Evolutionary conservation across 179 eudicot genomes (phyloP).

Genomic region (Spergularia azorica): DNA sequence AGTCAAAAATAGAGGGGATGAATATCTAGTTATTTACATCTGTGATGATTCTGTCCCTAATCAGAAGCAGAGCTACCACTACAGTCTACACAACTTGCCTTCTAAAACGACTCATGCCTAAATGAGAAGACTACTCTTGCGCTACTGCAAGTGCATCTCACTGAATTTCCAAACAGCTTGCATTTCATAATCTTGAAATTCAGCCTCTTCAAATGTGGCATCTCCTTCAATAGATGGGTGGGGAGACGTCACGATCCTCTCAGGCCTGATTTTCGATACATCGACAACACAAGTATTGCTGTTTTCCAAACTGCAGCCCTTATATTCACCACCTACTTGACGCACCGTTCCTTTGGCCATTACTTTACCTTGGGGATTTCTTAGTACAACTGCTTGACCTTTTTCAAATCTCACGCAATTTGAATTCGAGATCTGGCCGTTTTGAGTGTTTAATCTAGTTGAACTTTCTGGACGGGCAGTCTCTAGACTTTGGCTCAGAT

Average conservation of each 20-base stretch:
- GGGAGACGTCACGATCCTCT: constrained; percentile 48
- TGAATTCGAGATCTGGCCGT: constrained; percentile 27
- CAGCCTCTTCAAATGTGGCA: constrained; percentile 58
- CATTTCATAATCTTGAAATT: constrained; percentile 53
- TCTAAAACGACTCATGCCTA: neutral
- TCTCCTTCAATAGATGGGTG: constrained; percentile 55
- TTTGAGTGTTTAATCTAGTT: constrained; percentile 3
- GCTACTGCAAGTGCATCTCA: constrained; percentile 31
- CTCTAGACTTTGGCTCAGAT: constrained; percentile 13
- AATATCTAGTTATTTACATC: too few relatives aligned
- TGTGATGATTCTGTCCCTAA: too few relatives aligned
- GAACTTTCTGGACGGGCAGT: constrained; percentile 23
- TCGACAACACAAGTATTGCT: constrained; percentile 73
- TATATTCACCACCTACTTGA: constrained; percentile 73
- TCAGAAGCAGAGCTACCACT: constrained; percentile 6
- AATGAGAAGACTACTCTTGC: neutral
- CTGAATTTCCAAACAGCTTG: constrained; percentile 69
- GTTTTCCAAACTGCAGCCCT: constrained; percentile 53
- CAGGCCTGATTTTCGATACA: constrained; percentile 50
- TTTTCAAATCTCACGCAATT: constrained; percentile 37
- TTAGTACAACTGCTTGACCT: constrained; percentile 64
- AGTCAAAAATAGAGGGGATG: too few relatives aligned
- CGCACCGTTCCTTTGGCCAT: constrained; percentile 70
- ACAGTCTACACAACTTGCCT: neutral
- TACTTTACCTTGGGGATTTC: constrained; percentile 53